Conservation (phyloP, 305 asterid species). For the Rubia tinctorum region DNA sequence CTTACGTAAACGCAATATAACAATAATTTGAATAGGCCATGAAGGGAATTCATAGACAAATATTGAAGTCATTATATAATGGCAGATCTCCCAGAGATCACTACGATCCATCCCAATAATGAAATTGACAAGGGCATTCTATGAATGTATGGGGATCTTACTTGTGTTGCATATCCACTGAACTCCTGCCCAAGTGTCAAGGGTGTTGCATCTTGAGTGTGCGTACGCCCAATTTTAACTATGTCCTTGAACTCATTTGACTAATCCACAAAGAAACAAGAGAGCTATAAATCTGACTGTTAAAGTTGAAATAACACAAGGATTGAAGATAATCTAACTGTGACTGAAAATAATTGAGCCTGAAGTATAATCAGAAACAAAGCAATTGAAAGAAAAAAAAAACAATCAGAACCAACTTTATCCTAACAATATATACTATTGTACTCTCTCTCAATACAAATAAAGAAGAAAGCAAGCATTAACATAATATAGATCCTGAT, state of each 20-base stretch:
- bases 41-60: neutral
- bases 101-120: neutral
- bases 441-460: neutral
- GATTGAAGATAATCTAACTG: neutral
- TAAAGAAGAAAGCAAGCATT: neutral
- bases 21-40: neutral
- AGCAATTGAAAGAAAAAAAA: neutral
- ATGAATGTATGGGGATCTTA: constrained; percentile 35
- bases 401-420: neutral
- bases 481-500: no score
- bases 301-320: neutral
- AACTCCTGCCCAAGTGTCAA: constrained; percentile 98
- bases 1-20: neutral
- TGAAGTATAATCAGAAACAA: neutral
- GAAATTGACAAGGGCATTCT: constrained; percentile 1
- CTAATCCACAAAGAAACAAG: constrained; percentile 33
- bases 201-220: constrained; percentile 98
- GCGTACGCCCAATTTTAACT: constrained; percentile 94
- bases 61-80: neutral
- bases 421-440: neutral
- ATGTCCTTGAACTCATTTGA: constrained; percentile 78
- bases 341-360: neutral
- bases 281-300: constrained; percentile 4
- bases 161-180: constrained; percentile 95
- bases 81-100: neutral